Conservation (phyloP, 1,139 yeast genomes). For the Geotrichum restrictum region DNA sequence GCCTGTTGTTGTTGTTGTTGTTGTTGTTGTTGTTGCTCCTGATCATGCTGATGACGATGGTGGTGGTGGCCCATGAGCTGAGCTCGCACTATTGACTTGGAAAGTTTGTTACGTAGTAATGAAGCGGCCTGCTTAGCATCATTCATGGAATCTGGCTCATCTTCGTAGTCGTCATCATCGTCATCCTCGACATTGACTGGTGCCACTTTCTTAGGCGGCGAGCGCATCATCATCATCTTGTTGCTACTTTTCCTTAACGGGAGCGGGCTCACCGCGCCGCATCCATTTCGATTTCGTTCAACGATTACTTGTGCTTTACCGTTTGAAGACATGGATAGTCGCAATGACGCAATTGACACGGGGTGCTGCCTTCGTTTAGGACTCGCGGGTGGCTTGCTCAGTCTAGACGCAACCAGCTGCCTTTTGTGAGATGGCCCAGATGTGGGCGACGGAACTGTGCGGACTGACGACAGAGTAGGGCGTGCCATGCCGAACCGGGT, state of each 20-base stretch:
- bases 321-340: conserved; percentile 38
- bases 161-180: no score
- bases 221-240: no score
- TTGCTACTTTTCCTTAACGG: background rate
- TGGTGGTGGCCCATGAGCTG: background rate
- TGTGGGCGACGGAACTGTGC: background rate
- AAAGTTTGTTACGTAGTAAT: conserved; percentile 5
- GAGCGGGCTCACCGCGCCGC: background rate
- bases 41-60: no score
- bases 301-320: conserved; percentile 36
- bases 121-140: conserved; percentile 3
- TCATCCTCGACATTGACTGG: no score
- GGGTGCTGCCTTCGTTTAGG: background rate
- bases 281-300: conserved; percentile 5
- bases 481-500: conserved; percentile 2
- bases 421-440: background rate
- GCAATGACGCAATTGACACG: conserved; percentile 22
- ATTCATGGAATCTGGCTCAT: no score
- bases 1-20: no score
- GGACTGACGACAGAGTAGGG: conserved; percentile 7
- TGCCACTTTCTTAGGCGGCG: background rate
- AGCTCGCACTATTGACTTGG: conserved; percentile 10
- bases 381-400: background rate
- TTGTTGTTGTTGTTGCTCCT: no score
- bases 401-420: conserved; percentile 1